These are phyloP conservation scores for Epichloe sp. DNA, from an alignment of 2,329 filamentous ascomycete species.

Conservation along the genomic window DNA sequence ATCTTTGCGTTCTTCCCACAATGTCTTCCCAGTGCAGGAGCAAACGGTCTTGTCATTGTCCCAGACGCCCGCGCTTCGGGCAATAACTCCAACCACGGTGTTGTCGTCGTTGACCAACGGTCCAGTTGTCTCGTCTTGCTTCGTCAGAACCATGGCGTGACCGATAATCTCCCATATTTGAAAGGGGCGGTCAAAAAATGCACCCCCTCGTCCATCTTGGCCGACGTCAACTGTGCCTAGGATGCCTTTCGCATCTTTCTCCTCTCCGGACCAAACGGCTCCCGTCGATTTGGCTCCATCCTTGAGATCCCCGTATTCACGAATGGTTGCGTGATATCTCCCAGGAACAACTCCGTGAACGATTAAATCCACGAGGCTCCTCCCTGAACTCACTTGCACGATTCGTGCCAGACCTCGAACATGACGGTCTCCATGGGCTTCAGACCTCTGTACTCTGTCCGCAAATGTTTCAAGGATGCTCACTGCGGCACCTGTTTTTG, in stretches of 20 bases:
- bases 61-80: constrained; percentile 93
- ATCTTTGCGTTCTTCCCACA: constrained; percentile 93
- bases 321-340: constrained; percentile 70
- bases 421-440: constrained; percentile 31
- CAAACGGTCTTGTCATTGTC: constrained; percentile 98
- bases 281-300: constrained; percentile 73
- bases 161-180: constrained; percentile 96
- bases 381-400: constrained; percentile 71
- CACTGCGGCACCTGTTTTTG: constrained; percentile 57
- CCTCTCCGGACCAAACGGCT: constrained; percentile 58
- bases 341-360: constrained; percentile 72
- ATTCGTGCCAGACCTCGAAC: constrained; percentile 84
- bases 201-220: constrained; percentile 59
- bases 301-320: constrained; percentile 78
- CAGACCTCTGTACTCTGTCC: constrained; percentile 34
- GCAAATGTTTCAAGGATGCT: constrained; percentile 88
- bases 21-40: constrained; percentile 92
- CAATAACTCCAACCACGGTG: constrained; percentile 86
- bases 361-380: constrained; percentile 79
- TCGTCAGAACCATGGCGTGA: constrained; percentile 76
- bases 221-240: constrained; percentile 68
- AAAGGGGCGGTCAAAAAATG: constrained; percentile 70
- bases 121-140: constrained; percentile 36
- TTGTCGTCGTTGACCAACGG: constrained; percentile 63
- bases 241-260: constrained; percentile 32